Conservation (phyloP, 2,329 filamentous ascomycete genomes). For the Stagonosporopsis rhizophila region DNA sequence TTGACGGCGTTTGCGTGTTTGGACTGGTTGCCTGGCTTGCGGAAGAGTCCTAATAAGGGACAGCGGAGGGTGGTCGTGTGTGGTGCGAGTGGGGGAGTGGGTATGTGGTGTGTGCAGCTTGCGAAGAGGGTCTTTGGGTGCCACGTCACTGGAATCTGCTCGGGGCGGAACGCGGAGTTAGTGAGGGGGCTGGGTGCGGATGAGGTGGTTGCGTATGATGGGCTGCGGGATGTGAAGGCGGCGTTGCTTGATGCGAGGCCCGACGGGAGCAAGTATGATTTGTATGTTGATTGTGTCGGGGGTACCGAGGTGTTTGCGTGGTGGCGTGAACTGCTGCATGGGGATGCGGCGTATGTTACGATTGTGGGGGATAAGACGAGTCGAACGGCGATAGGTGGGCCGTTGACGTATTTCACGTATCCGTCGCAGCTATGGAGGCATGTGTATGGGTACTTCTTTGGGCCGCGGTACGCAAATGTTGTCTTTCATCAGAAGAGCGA, state of each 20-base stretch:
- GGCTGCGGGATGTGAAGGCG: constrained; percentile 39
- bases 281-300: constrained; percentile 61
- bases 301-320: constrained; percentile 55
- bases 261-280: constrained; percentile 48
- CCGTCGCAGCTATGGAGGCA: constrained; percentile 35
- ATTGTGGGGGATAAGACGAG: constrained; percentile 49
- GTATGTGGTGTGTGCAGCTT: constrained; percentile 48
- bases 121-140: constrained; percentile 50
- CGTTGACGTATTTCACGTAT: constrained; percentile 42
- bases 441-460: constrained; percentile 33
- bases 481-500: constrained; percentile 33
- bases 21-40: constrained; percentile 31
- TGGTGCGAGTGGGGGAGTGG: constrained; percentile 44
- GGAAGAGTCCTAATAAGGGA: constrained; percentile 7
- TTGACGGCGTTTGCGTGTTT: constrained; percentile 49
- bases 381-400: constrained; percentile 50
- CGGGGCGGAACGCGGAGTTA: constrained; percentile 55
- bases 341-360: constrained; percentile 51
- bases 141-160: constrained; percentile 58
- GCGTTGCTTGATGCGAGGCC: constrained; percentile 43
- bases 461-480: constrained; percentile 42
- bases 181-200: constrained; percentile 59
- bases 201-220: constrained; percentile 51
- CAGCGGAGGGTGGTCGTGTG: constrained; percentile 35
- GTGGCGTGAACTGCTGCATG: constrained; percentile 40